A percentile compares a stretch with the other conserved stretches of the same genome.
These are phyloP conservation scores for Pleurotus cornucopiae DNA, from an alignment of 768 basidiomycete genomes.

Conservation along the genomic window DNA sequence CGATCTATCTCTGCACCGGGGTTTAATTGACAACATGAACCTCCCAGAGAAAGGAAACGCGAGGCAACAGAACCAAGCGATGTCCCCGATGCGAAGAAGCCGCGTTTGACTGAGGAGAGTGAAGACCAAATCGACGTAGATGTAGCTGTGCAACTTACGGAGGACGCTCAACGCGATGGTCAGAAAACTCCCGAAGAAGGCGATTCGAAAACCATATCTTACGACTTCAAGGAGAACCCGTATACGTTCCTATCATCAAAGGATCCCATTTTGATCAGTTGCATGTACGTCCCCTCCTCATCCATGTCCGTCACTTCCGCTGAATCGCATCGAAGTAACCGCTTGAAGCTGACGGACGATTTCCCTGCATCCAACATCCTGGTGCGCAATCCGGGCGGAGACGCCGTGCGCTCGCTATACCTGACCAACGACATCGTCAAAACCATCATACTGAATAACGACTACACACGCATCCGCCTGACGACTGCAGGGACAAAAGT, in stretches of 20 bases:
- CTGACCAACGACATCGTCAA: constrained; percentile 84
- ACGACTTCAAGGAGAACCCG: constrained; percentile 83
- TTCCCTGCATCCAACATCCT: constrained; percentile 81
- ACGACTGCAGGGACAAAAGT: constrained; percentile 93
- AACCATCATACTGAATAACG: constrained; percentile 73
- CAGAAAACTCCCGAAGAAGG: background rate
- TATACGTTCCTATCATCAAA: constrained; percentile 75
- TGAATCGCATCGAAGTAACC: constrained; percentile 41
- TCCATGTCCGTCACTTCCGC: background rate
- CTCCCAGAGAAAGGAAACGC: constrained; percentile 43
- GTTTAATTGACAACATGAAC: no score
- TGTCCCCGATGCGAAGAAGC: constrained; percentile 47
- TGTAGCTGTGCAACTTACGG: no score
- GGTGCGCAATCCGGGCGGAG: constrained; percentile 79
- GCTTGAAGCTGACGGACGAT: constrained; percentile 59
- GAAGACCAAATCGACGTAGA: no score
- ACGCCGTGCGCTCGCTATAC: constrained; percentile 77
- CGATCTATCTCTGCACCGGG: background rate
- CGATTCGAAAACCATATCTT: constrained; percentile 20
- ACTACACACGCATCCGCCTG: constrained; percentile 80
- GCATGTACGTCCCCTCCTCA: constrained; percentile 53
- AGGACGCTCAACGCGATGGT: no score
- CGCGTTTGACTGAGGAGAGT: constrained; percentile 26
- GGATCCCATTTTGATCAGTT: constrained; percentile 65
- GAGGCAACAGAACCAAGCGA: constrained; percentile 38